Percentiles rank a stretch among this genome's conserved stretches.
Conservation (phyloP, 1,284 basidiomycete genomes). For the Gymnopus androsaceus region DNA sequence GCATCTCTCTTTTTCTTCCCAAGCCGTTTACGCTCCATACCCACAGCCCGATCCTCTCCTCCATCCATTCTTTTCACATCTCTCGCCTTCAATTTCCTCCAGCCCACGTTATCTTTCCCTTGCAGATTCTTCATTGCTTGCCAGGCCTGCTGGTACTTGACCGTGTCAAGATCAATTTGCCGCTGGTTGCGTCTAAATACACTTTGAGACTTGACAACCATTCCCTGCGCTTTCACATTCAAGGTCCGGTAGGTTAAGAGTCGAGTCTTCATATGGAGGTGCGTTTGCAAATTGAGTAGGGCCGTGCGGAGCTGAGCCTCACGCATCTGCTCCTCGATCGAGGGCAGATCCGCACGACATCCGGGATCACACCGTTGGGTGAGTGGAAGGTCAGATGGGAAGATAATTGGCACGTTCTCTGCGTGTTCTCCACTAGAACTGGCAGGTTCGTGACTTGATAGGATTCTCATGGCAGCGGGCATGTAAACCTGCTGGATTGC, state of each 20-base stretch:
- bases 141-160: not conserved
- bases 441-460: too few relatives aligned
- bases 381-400: not conserved
- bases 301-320: slow-evolving; percentile 2
- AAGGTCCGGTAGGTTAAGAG: not conserved
- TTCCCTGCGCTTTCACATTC: slow-evolving; percentile 5
- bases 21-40: not conserved
- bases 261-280: slow-evolving; percentile 7
- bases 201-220: not conserved
- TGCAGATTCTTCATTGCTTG: not conserved
- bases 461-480: too few relatives aligned
- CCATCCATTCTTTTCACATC: slow-evolving; percentile 1
- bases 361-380: not conserved
- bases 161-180: slow-evolving; percentile 3
- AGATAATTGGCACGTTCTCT: not conserved
- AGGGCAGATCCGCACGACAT: not conserved
- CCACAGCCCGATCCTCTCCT: not conserved
- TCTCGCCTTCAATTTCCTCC: not conserved
- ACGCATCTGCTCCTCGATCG: not conserved
- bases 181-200: slow-evolving; percentile 1
- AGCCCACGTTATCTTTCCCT: not conserved
- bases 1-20: not conserved
- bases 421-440: too few relatives aligned
- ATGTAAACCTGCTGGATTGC: too few relatives aligned
- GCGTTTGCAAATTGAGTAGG: not conserved